Evolutionary conservation across 1,284 basidiomycete species (phyloP).

Genomic region (Phellopilus nigrolimitatus): DNA sequence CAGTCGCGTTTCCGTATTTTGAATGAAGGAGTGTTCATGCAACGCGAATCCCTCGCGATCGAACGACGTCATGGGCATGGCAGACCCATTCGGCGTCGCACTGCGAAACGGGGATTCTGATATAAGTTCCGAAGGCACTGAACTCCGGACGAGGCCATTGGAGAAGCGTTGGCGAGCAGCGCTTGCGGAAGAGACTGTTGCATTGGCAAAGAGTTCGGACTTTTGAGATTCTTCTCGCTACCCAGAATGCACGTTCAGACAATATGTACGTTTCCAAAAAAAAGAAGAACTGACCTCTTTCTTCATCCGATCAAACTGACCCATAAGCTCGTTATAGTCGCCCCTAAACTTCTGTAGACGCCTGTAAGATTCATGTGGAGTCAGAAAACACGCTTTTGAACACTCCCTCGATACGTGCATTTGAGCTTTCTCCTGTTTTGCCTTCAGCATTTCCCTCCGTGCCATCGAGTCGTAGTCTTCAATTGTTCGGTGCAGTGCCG

Average conservation of each 20-base stretch:
- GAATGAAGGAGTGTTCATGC: conserved; percentile 82
- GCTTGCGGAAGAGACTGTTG: conserved; percentile 8
- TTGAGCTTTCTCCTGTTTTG: conserved; percentile 91
- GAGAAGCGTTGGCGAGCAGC: conserved; percentile 19
- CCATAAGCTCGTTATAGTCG: conserved; percentile 68
- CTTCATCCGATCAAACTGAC: conserved; percentile 68
- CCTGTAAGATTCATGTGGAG: conserved; percentile 36
- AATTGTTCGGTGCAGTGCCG: conserved; percentile 88
- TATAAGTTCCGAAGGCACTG: conserved; percentile 52
- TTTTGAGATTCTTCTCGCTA: conserved; percentile 57
- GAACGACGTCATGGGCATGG: conserved; percentile 44
- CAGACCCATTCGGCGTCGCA: conserved; percentile 37
- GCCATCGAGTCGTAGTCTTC: conserved; percentile 97
- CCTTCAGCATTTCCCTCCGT: conserved; percentile 88
- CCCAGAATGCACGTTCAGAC: not conserved
- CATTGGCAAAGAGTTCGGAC: conserved; percentile 45
- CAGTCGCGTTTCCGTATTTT: conserved; percentile 72
- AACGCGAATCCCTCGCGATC: conserved; percentile 72
- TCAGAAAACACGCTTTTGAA: not conserved
- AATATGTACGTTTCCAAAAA: conserved; percentile 1
- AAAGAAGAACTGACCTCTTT: conserved; percentile 32
- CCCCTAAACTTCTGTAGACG: conserved; percentile 78
- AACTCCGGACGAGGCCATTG: conserved; percentile 41
- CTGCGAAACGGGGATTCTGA: conserved; percentile 73
- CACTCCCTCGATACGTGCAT: conserved; percentile 50